A percentile compares a stretch with the other conserved stretches of the same genome.
phyloP scores from a whole-genome alignment of 495 filamentous ascomycete species.

The Neurospora sp. region DNA sequence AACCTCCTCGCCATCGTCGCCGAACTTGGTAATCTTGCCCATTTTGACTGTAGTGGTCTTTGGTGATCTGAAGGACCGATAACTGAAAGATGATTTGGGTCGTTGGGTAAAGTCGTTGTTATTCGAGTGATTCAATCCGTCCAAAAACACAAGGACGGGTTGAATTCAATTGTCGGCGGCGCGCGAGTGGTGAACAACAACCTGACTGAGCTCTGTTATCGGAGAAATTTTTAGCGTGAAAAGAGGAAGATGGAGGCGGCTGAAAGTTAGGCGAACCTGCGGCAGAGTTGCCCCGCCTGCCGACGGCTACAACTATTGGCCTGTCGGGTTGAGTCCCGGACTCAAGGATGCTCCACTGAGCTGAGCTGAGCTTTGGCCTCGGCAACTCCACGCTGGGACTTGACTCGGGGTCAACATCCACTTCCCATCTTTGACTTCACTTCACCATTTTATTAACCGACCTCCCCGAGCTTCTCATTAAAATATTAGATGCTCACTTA shows the following conservation, averaged over 20 bases:
- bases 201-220: background rate
- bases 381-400: background rate
- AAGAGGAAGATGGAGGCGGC: background rate
- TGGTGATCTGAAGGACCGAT: background rate
- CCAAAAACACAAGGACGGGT: background rate
- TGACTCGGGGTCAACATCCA: background rate
- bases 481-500: background rate
- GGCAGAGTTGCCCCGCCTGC: background rate
- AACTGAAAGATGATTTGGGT: background rate
- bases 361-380: background rate
- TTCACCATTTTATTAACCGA: background rate
- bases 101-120: background rate
- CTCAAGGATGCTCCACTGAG: background rate
- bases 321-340: background rate
- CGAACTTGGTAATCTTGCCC: conserved; percentile 10
- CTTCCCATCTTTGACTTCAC: background rate
- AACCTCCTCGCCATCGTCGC: conserved; percentile 22
- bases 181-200: background rate
- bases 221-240: background rate
- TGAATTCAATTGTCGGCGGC: background rate
- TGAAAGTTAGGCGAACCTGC: background rate
- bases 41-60: conserved; percentile 20
- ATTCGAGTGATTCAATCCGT: background rate
- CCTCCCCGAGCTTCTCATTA: too few species aligned
- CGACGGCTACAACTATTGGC: background rate